Base-by-base conservation (phyloP, 441 rosid species). In the Adansonia gregorii region DNA sequence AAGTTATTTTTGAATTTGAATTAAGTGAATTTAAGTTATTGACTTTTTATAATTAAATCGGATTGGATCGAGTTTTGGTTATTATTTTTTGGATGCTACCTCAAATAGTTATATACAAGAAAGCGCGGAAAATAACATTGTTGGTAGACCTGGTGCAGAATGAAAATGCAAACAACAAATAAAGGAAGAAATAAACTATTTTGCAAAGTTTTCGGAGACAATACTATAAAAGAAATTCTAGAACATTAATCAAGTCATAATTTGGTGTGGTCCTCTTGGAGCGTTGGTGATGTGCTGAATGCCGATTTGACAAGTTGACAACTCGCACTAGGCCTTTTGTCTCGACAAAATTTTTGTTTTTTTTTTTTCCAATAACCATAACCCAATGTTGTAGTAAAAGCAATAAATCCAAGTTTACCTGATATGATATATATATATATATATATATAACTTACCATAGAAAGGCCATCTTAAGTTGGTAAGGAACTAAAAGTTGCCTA, bases 161-260 rank as follows among this genome's bases (percentile, higher is more conserved):
- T 8, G 24, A 8, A 65, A 39, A 64, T 64, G 7, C 35, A 48
- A 48, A 64, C 49, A 65, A n/a, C 11, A 65, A 0, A 41, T 10
- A 39, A 39, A 20, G 22, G 49, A 8, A n/a, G n/a, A 65, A n/a
- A 11, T 3, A 4, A 17, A n/a, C 8, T 12, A 7, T 19, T 58
- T 63, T 46, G 59, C 73, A 69, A 69, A 49, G 73, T 24, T 69
- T 69, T 14, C 12, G 73, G 59, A 69, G 52, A 67, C 71, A 67
- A 12, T 12, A 14, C 41, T 5, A 22, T 46, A 69, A 46, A 22
- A 48, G 20, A 68, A 48, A 68, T 41, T 41, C 70, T 39, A 20
- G 35, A 12, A 20, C 15, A 68, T 49, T 20, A 68, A 49, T 69
- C 17, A 68, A 12, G 4, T 14, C 39, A 43, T 8, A 69, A 14